Conservation (phyloP, 306 rosid species). For the Begonia peltatifolia region DNA sequence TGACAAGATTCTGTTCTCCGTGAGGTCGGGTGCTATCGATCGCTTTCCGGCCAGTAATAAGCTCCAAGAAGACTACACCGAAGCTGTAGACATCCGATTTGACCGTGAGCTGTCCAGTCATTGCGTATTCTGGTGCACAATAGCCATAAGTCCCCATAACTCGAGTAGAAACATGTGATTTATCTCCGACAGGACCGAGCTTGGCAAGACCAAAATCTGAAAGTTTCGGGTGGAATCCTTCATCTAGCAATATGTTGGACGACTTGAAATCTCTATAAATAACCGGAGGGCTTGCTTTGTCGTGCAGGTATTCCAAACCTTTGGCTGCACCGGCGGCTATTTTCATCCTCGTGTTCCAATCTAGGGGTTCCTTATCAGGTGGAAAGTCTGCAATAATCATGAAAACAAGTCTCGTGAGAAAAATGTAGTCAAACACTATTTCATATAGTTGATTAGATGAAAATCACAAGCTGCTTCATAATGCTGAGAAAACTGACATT, state of each 20-base stretch:
- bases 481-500: too few relatives aligned
- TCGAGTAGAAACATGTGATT: conserved; percentile 84
- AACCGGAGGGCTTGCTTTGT: conserved; percentile 84
- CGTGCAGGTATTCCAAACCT: conserved; percentile 81
- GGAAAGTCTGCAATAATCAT: conserved; percentile 45
- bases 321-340: conserved; percentile 86
- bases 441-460: too few relatives aligned
- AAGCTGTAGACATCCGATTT: conserved; percentile 85
- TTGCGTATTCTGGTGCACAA: conserved; percentile 92
- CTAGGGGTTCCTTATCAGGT: conserved; percentile 63
- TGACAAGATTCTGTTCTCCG: conserved; percentile 80
- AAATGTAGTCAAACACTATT: too few relatives aligned
- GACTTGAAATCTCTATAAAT: conserved; percentile 89
- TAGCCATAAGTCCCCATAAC: conserved; percentile 95
- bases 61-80: conserved; percentile 82
- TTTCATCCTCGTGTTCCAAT: conserved; percentile 89
- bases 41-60: conserved; percentile 82
- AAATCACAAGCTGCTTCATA: too few relatives aligned
- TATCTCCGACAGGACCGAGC: conserved; percentile 89
- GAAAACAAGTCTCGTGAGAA: background rate
- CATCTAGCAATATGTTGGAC: conserved; percentile 75
- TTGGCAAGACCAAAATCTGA: conserved; percentile 94
- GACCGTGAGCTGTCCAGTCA: conserved; percentile 87
- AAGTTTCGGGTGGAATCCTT: conserved; percentile 77
- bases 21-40: conserved; percentile 64